These are phyloP conservation scores for Bipolaris victoriae DNA, from an alignment of 2,329 filamentous ascomycete genomes.

Conservation along the genomic window DNA sequence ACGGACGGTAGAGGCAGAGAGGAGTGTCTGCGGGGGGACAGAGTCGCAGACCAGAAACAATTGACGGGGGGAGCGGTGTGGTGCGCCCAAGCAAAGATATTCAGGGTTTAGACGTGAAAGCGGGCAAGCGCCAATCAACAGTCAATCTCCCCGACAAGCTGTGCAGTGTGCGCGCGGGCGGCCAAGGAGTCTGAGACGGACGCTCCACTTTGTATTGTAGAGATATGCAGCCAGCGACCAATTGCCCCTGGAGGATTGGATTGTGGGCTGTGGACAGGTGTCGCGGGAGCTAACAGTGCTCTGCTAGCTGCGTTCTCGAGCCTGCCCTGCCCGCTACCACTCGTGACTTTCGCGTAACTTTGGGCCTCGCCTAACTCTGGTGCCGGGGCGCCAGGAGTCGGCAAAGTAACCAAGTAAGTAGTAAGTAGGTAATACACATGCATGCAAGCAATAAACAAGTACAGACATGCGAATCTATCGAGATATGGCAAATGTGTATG, in stretches of 20 bases:
- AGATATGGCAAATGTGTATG: conserved; percentile 15
- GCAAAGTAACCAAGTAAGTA: too few species aligned
- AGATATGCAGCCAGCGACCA: background rate
- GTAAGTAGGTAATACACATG: background rate
- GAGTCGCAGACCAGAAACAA: conserved; percentile 19
- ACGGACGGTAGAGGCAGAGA: conserved; percentile 17
- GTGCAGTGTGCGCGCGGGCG: background rate
- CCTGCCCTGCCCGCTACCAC: conserved; percentile 10
- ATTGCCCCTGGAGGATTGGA: conserved; percentile 16
- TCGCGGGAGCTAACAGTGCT: conserved; percentile 29
- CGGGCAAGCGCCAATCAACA: conserved; percentile 33
- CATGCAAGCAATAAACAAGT: background rate
- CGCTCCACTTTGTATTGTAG: conserved; percentile 3
- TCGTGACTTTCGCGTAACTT: conserved; percentile 10
- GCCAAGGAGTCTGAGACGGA: background rate
- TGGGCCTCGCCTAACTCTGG: conserved; percentile 25
- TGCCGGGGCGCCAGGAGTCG: too few species aligned
- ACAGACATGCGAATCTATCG: background rate
- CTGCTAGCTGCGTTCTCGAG: conserved; percentile 25
- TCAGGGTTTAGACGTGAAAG: conserved; percentile 34
- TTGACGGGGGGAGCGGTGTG: conserved; percentile 41
- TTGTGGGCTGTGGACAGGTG: conserved; percentile 21
- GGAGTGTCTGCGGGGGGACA: conserved; percentile 23
- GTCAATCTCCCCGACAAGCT: conserved; percentile 12
- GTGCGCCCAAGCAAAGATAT: conserved; percentile 25